phyloP scores from a whole-genome alignment of 2,329 filamentous ascomycete species.

The Pyrenochaeta sp. region DNA sequence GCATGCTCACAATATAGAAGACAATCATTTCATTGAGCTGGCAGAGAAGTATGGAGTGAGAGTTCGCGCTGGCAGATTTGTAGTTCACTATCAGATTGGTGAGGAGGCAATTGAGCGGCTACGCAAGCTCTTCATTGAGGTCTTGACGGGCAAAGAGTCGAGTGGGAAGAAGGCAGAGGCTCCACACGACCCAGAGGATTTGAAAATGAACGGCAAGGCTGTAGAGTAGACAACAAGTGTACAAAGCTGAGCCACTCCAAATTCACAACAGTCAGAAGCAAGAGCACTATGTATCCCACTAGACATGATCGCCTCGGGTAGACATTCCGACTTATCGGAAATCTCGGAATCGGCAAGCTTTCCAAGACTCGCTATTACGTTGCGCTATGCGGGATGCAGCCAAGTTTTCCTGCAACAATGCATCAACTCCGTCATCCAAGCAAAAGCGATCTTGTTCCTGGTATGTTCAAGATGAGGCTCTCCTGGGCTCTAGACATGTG shows the following conservation, averaged over 20 bases:
- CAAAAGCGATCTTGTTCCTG: conserved; percentile 22
- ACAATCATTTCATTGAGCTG: conserved; percentile 62
- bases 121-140: conserved; percentile 46
- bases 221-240: conserved; percentile 29
- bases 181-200: conserved; percentile 28
- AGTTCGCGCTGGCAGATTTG: conserved; percentile 66
- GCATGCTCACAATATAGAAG: conserved; percentile 64
- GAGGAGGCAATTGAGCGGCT: conserved; percentile 64
- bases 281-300: not conserved
- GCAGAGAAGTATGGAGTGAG: conserved; percentile 67
- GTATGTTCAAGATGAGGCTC: conserved; percentile 16
- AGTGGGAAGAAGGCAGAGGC: conserved; percentile 28
- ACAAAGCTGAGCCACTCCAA: too few species aligned
- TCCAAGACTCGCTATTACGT: conserved; percentile 31
- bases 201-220: conserved; percentile 42
- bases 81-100: conserved; percentile 77
- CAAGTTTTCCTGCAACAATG: not conserved
- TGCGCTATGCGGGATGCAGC: conserved; percentile 9
- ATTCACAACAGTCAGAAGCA: too few species aligned
- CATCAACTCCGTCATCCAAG: conserved; percentile 25
- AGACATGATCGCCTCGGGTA: conserved; percentile 4
- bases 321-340: conserved; percentile 14
- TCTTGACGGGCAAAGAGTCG: conserved; percentile 29
- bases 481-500: conserved; percentile 11
- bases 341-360: conserved; percentile 15